Percentiles rank a stretch among this genome's conserved stretches.
phyloP scores from a whole-genome alignment of 2,329 filamentous ascomycete species.

The Paracoccidioides brasiliensis region DNA sequence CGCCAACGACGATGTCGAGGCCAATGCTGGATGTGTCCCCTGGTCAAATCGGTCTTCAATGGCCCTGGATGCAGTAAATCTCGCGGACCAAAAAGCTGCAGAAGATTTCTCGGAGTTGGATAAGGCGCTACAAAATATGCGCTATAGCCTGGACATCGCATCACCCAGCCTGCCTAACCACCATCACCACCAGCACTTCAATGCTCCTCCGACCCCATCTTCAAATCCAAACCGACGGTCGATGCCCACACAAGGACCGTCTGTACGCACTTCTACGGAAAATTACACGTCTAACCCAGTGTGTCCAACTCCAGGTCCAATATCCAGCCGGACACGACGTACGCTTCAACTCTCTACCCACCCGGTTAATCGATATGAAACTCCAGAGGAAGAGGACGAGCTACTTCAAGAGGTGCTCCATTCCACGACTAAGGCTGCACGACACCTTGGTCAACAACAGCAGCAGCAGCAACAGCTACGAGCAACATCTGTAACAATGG shows the following conservation, averaged over 20 bases:
- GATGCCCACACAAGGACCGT: constrained; percentile 20
- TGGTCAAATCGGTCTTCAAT: constrained; percentile 83
- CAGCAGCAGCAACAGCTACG: too few relatives aligned
- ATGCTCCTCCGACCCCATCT: constrained; percentile 14
- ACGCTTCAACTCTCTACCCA: constrained; percentile 57
- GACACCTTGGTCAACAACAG: constrained; percentile 45
- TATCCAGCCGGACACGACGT: constrained; percentile 68
- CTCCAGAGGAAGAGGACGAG: constrained; percentile 92
- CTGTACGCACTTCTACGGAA: constrained; percentile 9
- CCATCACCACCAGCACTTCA: constrained; percentile 5
- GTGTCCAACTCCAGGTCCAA: constrained; percentile 32
- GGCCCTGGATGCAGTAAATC: constrained; percentile 50
- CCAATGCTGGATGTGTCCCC: constrained; percentile 80
- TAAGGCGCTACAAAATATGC: constrained; percentile 47
- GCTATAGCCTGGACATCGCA: constrained; percentile 43
- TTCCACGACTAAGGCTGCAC: constrained; percentile 62
- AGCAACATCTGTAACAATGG: constrained; percentile 13
- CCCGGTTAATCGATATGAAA: constrained; percentile 76
- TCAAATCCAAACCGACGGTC: constrained; percentile 27
- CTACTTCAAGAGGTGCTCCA: constrained; percentile 78
- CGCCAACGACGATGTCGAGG: constrained; percentile 75
- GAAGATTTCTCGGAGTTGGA: constrained; percentile 49
- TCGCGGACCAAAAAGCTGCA: constrained; percentile 31
- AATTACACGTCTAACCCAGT: constrained; percentile 7
- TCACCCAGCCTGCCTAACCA: constrained; percentile 27